Evolutionary conservation across 1,139 yeast genomes (phyloP).

Genomic region (Scheffersomyces segobiensis): DNA sequence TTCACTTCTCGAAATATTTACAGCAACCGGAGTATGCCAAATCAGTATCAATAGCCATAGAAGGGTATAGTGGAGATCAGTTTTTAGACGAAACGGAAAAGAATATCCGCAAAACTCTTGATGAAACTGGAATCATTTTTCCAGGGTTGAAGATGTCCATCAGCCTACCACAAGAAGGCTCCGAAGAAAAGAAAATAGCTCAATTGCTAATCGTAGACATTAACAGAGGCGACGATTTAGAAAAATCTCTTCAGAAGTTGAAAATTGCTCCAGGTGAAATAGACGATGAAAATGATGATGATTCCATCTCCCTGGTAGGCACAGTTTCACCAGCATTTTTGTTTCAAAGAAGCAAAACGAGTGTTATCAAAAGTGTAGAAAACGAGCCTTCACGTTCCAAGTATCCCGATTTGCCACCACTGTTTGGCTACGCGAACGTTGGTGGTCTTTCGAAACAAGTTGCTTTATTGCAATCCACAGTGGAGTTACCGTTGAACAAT

Average conservation of each 20-base stretch:
- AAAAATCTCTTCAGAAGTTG: conserved; percentile 27
- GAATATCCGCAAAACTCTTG: conserved; percentile 38
- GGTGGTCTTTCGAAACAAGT: conserved; percentile 82
- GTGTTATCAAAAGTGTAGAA: conserved; percentile 15
- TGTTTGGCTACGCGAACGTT: conserved; percentile 49
- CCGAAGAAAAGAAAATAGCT: conserved; percentile 1
- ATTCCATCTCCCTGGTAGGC: conserved; percentile 10
- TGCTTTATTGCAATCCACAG: conserved; percentile 58
- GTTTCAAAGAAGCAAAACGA: conserved; percentile 41
- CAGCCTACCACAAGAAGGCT: conserved; percentile 3
- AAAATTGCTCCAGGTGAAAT: conserved; percentile 14
- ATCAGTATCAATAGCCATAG: conserved; percentile 16
- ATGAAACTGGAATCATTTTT: conserved; percentile 53
- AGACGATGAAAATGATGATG: conserved; percentile 11
- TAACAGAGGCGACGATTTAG: conserved; percentile 17
- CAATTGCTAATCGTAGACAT: conserved; percentile 24
- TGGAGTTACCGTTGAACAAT: conserved; percentile 77
- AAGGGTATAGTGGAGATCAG: conserved; percentile 2
- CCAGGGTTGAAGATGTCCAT: conserved; percentile 47
- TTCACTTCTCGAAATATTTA: conserved; percentile 45
- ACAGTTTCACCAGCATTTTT: conserved; percentile 48
- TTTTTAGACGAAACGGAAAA: conserved; percentile 5
- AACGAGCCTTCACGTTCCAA: conserved; percentile 20
- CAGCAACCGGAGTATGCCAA: conserved; percentile 55
- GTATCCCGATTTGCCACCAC: conserved; percentile 44